A percentile compares a stretch with the other conserved stretches of the same genome.
These are phyloP conservation scores for Diplodia sapinea DNA, from an alignment of 2,329 filamentous ascomycete genomes.

Conservation along the genomic window DNA sequence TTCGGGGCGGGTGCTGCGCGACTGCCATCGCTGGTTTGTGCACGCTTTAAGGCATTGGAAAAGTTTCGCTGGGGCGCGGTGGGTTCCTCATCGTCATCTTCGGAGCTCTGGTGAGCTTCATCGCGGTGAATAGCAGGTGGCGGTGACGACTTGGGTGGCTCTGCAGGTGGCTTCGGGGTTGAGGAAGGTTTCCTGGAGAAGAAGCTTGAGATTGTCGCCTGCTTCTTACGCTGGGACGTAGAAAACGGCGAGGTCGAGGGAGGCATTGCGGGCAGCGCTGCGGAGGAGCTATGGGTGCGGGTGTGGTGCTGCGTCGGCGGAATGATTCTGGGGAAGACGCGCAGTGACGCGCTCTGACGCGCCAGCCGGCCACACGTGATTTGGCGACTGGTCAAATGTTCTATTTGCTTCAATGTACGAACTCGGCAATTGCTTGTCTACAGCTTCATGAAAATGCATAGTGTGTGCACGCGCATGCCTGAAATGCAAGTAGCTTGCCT, in stretches of 20 bases:
- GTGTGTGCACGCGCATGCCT: too few species aligned
- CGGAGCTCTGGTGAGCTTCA: constrained; percentile 1
- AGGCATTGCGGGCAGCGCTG: constrained; percentile 40
- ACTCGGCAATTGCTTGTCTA: too few species aligned
- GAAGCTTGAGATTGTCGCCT: constrained; percentile 85
- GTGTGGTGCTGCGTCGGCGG: constrained; percentile 10
- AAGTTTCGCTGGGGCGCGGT: constrained; percentile 37
- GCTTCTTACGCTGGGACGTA: constrained; percentile 64
- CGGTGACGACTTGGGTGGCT: constrained; percentile 5
- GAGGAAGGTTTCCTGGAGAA: constrained; percentile 62
- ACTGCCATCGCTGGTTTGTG: constrained; percentile 43
- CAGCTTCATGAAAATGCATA: too few species aligned
- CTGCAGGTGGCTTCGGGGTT: constrained; percentile 36
- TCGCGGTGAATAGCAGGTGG: background rate
- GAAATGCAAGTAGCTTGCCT: too few species aligned
- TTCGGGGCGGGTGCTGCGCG: background rate
- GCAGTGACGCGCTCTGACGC: constrained; percentile 9
- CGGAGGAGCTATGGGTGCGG: constrained; percentile 1
- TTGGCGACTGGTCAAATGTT: background rate
- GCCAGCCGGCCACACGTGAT: background rate
- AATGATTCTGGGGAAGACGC: constrained; percentile 12
- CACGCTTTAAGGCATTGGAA: constrained; percentile 50
- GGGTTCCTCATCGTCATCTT: constrained; percentile 15
- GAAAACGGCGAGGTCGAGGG: constrained; percentile 44
- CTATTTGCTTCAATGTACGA: too few species aligned